phyloP scores from a whole-genome alignment of 257 asterid genomes.

The Nicotiana otophora region DNA sequence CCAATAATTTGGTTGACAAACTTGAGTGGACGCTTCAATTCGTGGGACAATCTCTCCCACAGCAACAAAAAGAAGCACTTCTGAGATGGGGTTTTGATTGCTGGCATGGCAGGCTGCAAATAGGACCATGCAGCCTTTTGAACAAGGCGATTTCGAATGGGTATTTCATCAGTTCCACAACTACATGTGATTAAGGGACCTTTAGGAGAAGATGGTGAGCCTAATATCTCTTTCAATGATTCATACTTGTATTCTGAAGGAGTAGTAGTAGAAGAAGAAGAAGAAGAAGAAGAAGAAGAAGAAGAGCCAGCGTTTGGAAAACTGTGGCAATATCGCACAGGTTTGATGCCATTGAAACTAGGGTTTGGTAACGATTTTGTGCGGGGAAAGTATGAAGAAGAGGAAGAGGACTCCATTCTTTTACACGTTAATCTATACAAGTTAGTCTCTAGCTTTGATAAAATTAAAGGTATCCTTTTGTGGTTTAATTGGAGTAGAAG shows the following conservation, averaged over 20 bases:
- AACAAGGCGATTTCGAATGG: background rate
- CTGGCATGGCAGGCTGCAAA: background rate
- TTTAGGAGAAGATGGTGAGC: background rate
- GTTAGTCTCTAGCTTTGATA: no score
- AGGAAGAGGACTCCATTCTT: background rate
- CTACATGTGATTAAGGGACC: background rate
- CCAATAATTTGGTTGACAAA: background rate
- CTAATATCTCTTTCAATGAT: background rate
- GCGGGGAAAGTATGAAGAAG: background rate
- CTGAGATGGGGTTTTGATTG: background rate
- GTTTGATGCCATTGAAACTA: no score
- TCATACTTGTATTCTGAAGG: background rate
- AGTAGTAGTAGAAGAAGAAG: no score
- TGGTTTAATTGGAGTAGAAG: background rate
- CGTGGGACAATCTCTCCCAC: background rate
- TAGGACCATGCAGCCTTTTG: background rate
- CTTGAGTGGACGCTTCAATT: background rate
- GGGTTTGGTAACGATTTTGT: background rate
- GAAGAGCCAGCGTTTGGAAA: background rate
- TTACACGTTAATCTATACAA: no score
- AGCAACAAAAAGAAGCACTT: background rate
- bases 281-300: no score
- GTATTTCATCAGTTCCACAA: background rate
- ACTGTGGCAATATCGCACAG: background rate
- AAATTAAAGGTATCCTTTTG: background rate